A percentile compares a stretch with the other conserved stretches of the same genome.
Conservation (phyloP, 768 basidiomycete genomes). For the Zangia roseola region DNA sequence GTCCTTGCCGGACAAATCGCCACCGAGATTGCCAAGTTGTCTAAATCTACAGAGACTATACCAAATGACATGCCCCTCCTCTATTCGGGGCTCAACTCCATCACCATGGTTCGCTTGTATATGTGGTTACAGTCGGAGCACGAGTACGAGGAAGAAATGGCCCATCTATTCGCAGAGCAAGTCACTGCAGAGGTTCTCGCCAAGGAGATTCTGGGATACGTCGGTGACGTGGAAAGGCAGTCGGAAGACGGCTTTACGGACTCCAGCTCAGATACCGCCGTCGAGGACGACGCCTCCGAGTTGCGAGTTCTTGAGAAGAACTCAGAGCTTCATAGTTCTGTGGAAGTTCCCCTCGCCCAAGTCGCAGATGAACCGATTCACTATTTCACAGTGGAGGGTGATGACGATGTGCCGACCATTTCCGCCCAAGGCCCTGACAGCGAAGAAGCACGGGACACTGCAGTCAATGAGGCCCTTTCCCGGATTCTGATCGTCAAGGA, state of each 20-base stretch:
- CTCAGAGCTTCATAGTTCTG: background rate
- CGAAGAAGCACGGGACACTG: background rate
- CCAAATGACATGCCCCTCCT: constrained; percentile 34
- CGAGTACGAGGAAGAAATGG: constrained; percentile 31
- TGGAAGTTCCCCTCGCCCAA: background rate
- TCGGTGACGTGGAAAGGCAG: background rate
- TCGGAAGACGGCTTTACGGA: constrained; percentile 3
- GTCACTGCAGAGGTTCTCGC: constrained; percentile 30
- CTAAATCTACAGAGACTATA: constrained; percentile 28
- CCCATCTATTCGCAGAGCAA: constrained; percentile 33
- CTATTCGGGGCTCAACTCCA: constrained; percentile 33
- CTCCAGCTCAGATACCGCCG: constrained; percentile 8
- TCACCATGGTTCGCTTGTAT: constrained; percentile 28
- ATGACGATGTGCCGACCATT: background rate
- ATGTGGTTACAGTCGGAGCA: constrained; percentile 34
- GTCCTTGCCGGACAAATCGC: constrained; percentile 31
- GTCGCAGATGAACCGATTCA: background rate
- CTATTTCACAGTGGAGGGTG: background rate
- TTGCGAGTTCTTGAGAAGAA: constrained; percentile 2
- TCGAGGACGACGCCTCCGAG: constrained; percentile 10
- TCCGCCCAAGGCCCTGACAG: background rate
- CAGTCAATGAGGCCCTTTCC: background rate
- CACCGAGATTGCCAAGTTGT: constrained; percentile 31
- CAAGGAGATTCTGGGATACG: constrained; percentile 23
- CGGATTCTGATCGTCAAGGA: constrained; percentile 10